These are phyloP conservation scores for Ophiocordyceps unilateralis DNA, from an alignment of 2,329 filamentous ascomycete genomes.

Conservation along the genomic window DNA sequence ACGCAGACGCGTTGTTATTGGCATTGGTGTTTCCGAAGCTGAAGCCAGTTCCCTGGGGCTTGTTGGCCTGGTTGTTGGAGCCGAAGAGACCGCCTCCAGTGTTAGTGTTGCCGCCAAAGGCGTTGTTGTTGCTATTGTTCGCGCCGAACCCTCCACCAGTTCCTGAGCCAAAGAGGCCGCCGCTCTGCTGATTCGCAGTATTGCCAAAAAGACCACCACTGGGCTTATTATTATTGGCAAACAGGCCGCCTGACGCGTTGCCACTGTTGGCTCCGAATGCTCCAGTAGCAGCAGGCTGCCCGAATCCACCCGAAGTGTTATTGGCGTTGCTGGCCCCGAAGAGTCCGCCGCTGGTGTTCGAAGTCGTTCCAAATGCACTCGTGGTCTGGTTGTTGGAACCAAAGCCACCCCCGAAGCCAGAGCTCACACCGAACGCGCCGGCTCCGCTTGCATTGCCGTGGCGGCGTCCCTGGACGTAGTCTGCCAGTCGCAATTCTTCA, in stretches of 20 bases:
- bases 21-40: conserved; percentile 24
- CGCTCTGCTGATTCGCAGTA: conserved; percentile 6
- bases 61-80: conserved; percentile 16
- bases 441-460: conserved; percentile 71
- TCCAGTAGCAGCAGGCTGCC: conserved; percentile 9
- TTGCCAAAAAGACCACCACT: conserved; percentile 10
- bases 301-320: conserved; percentile 9
- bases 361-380: conserved; percentile 27
- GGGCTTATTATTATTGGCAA: conserved; percentile 14
- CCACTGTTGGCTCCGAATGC: conserved; percentile 22
- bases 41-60: conserved; percentile 18
- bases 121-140: conserved; percentile 9
- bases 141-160: conserved; percentile 21
- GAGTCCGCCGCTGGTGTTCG: conserved; percentile 15
- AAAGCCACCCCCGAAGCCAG: conserved; percentile 34
- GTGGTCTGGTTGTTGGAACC: conserved; percentile 18
- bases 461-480: conserved; percentile 75
- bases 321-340: conserved; percentile 16
- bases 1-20: conserved; percentile 8
- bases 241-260: conserved; percentile 18
- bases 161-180: conserved; percentile 11
- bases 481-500: conserved; percentile 67
- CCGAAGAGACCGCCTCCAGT: conserved; percentile 25
- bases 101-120: conserved; percentile 16
- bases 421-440: conserved; percentile 60